Conservation (phyloP, 2,329 filamentous ascomycete species). For the Epichloe amarillans region DNA sequence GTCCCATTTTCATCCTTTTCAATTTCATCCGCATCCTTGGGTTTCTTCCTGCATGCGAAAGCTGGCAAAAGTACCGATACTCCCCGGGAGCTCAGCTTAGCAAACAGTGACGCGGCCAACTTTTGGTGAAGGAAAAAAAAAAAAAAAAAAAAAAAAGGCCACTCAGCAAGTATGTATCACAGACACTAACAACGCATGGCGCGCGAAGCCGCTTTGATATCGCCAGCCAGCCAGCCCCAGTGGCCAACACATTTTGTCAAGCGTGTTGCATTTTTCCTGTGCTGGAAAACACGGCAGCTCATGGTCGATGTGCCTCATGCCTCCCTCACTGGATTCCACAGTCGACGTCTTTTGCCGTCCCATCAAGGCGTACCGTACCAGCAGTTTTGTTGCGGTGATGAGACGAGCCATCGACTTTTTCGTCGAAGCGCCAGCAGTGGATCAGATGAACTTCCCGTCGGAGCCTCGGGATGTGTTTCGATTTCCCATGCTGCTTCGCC, state of each 20-base stretch:
- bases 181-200: background rate
- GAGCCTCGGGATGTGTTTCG: no score
- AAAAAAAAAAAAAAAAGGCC: background rate
- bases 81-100: background rate
- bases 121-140: background rate
- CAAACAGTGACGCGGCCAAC: background rate
- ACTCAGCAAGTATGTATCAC: background rate
- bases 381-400: background rate
- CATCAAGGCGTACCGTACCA: background rate
- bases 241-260: background rate
- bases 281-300: background rate
- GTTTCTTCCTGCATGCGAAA: background rate
- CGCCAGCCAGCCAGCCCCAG: background rate
- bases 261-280: background rate
- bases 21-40: background rate
- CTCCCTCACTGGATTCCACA: background rate
- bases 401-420: background rate
- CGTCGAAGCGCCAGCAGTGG: no score
- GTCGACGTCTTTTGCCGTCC: background rate
- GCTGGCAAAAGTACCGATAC: background rate
- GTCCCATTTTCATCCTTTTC: background rate
- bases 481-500: no score
- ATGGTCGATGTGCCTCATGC: no score
- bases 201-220: background rate
- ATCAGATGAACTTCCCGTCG: no score